Conservation (phyloP, 1,284 basidiomycete species). For the Ustilago cynodontis region DNA sequence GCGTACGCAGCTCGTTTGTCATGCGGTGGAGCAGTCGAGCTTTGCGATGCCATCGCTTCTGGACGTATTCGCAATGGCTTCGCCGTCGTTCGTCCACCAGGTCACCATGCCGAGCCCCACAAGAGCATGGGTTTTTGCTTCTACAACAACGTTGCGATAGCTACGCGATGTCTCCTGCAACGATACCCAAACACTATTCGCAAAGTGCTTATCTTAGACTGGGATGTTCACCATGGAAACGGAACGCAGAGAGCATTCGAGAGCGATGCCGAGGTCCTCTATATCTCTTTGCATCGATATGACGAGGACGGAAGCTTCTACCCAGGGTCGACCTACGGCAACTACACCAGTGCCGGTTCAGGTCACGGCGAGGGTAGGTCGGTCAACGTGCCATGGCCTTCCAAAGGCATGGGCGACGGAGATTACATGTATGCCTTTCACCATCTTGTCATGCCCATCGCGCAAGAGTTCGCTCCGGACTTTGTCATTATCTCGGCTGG, state of each 20-base stretch:
- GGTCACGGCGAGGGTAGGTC: slow-evolving; percentile 82
- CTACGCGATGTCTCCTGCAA: slow-evolving; percentile 73
- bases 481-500: slow-evolving; percentile 97
- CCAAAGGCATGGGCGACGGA: slow-evolving; percentile 87
- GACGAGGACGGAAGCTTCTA: slow-evolving; percentile 82
- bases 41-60: slow-evolving; percentile 85
- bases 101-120: slow-evolving; percentile 97
- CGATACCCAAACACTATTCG: slow-evolving; percentile 76
- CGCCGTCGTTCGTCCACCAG: slow-evolving; percentile 95
- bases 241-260: slow-evolving; percentile 96
- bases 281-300: slow-evolving; percentile 95
- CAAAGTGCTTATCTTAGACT: slow-evolving; percentile 92
- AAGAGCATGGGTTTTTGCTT: slow-evolving; percentile 99
- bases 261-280: slow-evolving; percentile 89
- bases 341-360: slow-evolving; percentile 84
- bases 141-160: slow-evolving; percentile 98
- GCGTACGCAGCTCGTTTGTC: slow-evolving; percentile 87
- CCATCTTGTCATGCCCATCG: slow-evolving; percentile 95
- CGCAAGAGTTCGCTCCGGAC: slow-evolving; percentile 93
- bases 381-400: slow-evolving; percentile 97
- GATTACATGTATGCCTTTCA: slow-evolving; percentile 98
- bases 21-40: slow-evolving; percentile 94
- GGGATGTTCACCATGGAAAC: slow-evolving; percentile 99
- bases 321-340: slow-evolving; percentile 89
- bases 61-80: slow-evolving; percentile 86